phyloP scores from a whole-genome alignment of 177 flowering plant genomes.

The Vitis hybrid region DNA sequence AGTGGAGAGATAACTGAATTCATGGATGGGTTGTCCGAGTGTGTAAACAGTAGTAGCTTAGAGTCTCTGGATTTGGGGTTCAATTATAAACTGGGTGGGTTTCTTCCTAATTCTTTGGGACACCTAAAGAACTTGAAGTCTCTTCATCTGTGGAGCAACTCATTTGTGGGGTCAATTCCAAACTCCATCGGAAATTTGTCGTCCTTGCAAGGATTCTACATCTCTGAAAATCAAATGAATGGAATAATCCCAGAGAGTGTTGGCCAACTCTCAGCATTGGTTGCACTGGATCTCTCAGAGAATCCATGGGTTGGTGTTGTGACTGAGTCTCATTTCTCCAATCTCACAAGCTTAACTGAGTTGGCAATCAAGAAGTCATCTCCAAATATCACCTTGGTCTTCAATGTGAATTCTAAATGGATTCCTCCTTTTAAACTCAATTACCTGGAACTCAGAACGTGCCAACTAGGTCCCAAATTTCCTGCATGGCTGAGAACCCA shows the following conservation, averaged over 20 bases:
- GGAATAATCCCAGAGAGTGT: constrained; percentile 23
- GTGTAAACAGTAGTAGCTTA: constrained; percentile 10
- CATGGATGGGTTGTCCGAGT: constrained; percentile 11
- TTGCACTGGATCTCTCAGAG: not conserved
- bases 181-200: constrained; percentile 19
- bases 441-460: no score
- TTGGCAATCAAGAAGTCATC: not conserved
- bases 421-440: constrained; percentile 26
- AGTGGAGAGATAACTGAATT: constrained; percentile 16
- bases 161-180: constrained; percentile 24
- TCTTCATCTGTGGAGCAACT: constrained; percentile 11
- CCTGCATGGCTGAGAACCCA: no score
- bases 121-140: constrained; percentile 4
- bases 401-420: constrained; percentile 16
- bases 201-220: constrained; percentile 7
- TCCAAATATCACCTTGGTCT: constrained; percentile 6
- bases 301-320: constrained; percentile 17
- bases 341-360: constrained; percentile 15
- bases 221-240: constrained; percentile 13
- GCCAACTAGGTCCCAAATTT: no score
- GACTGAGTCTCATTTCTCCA: constrained; percentile 24
- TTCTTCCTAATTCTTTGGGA: constrained; percentile 16
- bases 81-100: constrained; percentile 11
- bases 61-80: constrained; percentile 13
- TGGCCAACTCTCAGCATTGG: constrained; percentile 18